phyloP scores from a whole-genome alignment of 768 basidiomycete genomes.

The Leccinellum luteum region DNA sequence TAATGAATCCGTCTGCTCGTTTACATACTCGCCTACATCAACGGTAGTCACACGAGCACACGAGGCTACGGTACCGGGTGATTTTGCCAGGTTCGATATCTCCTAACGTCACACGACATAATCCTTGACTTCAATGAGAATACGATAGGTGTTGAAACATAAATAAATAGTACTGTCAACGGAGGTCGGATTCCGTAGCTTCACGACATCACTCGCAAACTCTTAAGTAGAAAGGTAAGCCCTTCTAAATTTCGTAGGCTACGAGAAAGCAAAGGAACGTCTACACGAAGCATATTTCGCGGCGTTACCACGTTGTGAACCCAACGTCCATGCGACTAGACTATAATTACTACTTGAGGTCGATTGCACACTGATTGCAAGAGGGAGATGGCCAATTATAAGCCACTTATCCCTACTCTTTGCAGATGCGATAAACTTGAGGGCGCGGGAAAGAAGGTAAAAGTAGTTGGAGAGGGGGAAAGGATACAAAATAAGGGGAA shows the following conservation, averaged over 20 bases:
- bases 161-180: no score
- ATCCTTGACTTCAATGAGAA: no score
- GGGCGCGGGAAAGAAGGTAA: not conserved
- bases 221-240: not conserved
- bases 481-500: not conserved
- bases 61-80: no score
- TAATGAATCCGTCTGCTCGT: no score
- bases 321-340: not conserved
- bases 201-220: not conserved
- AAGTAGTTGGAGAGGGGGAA: not conserved
- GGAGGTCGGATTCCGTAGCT: not conserved
- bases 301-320: not conserved
- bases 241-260: not conserved
- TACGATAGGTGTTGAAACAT: no score
- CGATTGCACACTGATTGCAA: not conserved
- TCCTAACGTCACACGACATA: no score
- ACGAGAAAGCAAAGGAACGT: not conserved
- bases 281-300: not conserved
- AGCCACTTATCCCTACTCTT: not conserved
- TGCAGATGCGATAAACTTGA: not conserved
- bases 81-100: no score
- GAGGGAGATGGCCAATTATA: not conserved
- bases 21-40: no score
- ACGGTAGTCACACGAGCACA: no score
- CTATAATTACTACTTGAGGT: not conserved